Percentiles rank a stretch among this genome's conserved stretches.
Conservation (phyloP, 352 stramenopile species). For the Lagenidium sp. region DNA sequence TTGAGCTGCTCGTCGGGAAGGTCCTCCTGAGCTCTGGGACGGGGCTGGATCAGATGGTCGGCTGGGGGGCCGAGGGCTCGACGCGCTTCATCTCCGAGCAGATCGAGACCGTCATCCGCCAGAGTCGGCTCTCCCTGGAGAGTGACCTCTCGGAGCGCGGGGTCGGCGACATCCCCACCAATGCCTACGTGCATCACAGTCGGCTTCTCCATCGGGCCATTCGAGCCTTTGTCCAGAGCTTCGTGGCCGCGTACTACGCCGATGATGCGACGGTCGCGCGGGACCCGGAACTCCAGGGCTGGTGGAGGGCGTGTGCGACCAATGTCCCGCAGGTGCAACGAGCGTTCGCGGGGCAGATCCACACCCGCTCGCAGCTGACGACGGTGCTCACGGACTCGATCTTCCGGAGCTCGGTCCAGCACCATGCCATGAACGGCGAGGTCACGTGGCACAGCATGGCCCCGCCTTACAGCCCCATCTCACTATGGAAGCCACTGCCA, state of each 20-base stretch:
- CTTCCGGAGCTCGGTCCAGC: constrained; percentile 31
- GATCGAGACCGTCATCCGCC: too few relatives aligned
- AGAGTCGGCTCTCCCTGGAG: too few relatives aligned
- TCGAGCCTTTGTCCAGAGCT: background rate
- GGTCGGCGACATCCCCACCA: background rate
- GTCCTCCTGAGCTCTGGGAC: constrained; percentile 19
- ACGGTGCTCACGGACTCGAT: constrained; percentile 19
- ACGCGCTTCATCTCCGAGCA: constrained; percentile 19
- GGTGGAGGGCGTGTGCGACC: constrained; percentile 14
- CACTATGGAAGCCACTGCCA: constrained; percentile 31
- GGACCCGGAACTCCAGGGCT: constrained; percentile 21
- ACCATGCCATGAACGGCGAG: constrained; percentile 44
- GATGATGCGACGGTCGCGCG: background rate
- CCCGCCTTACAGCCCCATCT: constrained; percentile 29
- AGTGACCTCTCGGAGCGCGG: too few relatives aligned
- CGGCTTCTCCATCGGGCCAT: background rate
- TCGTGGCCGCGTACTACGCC: background rate
- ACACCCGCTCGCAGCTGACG: background rate
- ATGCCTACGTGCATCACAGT: background rate
- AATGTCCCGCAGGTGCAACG: constrained; percentile 21
- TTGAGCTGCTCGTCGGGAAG: constrained; percentile 19
- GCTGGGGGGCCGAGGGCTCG: constrained; percentile 22
- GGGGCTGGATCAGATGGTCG: constrained; percentile 23
- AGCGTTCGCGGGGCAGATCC: constrained; percentile 17
- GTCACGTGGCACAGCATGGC: constrained; percentile 42